Base-by-base conservation (phyloP, 805 yeast genomes). In the Candida chilensis region DNA sequence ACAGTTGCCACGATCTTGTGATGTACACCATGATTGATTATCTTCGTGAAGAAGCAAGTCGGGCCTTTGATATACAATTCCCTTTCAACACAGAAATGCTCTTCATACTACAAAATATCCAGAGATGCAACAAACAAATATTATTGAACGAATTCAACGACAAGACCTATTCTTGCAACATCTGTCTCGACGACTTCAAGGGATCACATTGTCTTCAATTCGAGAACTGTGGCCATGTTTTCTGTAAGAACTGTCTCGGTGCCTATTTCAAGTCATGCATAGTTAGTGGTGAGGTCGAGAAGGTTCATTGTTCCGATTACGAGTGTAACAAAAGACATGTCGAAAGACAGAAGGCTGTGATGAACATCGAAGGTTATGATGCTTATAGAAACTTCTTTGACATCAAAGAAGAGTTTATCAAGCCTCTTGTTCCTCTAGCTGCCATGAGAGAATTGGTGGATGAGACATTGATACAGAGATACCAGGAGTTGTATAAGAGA, bases 231-330 rank as follows among this genome's bases (percentile, higher is more conserved):
- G 50, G 48, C 5, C 82, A 75, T 41, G 44, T 49, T 0, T 65
- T 73, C 33, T 75, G 82, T 40, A 49, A 45, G 27, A 27, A 35
- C 1, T 76, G 83, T 36, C 45, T 71, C 3, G 34, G 31, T 9
- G 63, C 58, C 5, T 74, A 66, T 36, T 66, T 64, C 29, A 37
- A 44, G 1, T 47, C 59, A 3, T 47, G 52, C 27, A 73, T 76
- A 9, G 42, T 41, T 5, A 45, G 61, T 4, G 82, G 78, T 3
- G 69, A 67, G 20, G 57, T 72, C 4, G 60, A 60, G 12, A 64
- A 54, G 27, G 52, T 77, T 2, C 75, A 74, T 43, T 77, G 84
- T 40, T 82, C 83, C 1, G 64, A 72, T 27, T 69, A 65, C 38
- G 62, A 58, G 22, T 68, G 74, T 33, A 63, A 70, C 3, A 55